Evolutionary conservation across 441 rosid species (phyloP).

Genomic region (Isatis lusitanica): DNA sequence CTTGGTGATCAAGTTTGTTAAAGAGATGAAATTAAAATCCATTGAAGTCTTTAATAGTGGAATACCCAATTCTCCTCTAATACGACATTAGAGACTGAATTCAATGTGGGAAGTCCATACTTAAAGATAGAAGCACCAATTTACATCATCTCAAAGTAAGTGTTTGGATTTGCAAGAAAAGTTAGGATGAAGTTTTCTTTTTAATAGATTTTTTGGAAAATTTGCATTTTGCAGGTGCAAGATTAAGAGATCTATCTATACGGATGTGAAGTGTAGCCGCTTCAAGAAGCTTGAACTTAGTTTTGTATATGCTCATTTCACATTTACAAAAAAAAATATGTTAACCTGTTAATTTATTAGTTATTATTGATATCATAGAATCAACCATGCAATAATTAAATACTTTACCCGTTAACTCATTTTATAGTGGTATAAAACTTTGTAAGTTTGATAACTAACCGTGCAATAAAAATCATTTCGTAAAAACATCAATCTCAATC

Average conservation of each 20-base stretch:
- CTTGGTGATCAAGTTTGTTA: neutral
- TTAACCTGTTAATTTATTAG: no score
- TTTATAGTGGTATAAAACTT: no score
- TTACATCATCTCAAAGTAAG: neutral
- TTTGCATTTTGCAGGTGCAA: neutral
- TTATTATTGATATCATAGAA: no score
- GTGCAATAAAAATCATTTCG: no score
- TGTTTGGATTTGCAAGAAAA: neutral
- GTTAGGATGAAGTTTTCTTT: neutral
- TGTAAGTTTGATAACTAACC: no score
- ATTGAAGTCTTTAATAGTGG: neutral
- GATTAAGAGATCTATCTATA: neutral
- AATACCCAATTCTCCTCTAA: slow-evolving; percentile 13
- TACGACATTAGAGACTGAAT: slow-evolving; percentile 3
- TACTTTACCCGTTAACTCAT: no score
- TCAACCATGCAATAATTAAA: no score
- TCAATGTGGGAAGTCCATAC: neutral
- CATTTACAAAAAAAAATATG: no score
- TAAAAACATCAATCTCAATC: no score
- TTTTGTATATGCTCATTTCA: neutral
- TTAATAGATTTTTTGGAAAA: neutral
- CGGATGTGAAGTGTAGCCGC: neutral
- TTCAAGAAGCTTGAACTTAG: neutral
- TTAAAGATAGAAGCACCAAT: neutral
- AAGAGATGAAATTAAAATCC: neutral